Conservation (phyloP, 441 rosid species). For the Cnidoscolus chayamansa region DNA sequence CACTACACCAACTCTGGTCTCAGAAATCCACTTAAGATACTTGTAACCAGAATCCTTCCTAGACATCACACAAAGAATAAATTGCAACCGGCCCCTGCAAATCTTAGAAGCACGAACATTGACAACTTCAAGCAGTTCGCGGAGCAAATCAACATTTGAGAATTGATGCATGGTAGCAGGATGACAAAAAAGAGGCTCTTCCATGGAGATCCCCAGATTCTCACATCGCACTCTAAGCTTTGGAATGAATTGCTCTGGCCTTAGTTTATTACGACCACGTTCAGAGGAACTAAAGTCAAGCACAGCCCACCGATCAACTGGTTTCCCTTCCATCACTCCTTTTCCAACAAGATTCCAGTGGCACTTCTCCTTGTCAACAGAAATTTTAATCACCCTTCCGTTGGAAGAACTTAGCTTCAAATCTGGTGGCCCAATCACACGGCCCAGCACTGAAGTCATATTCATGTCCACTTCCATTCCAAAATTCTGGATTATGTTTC, state of each 20-base stretch:
- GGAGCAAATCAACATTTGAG: slow-evolving; percentile 37
- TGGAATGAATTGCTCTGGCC: slow-evolving; percentile 31
- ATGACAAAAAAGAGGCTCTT: slow-evolving; percentile 35
- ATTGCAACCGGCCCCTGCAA: slow-evolving; percentile 36
- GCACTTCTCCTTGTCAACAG: slow-evolving; percentile 57
- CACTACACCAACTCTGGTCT: slow-evolving; percentile 65
- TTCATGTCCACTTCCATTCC: slow-evolving; percentile 54
- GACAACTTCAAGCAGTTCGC: slow-evolving; percentile 36
- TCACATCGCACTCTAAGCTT: slow-evolving; percentile 44
- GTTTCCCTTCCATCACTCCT: slow-evolving; percentile 63
- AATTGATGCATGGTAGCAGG: slow-evolving; percentile 43
- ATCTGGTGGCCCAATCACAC: slow-evolving; percentile 69
- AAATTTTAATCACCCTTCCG: slow-evolving; percentile 39
- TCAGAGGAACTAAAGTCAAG: slow-evolving; percentile 56
- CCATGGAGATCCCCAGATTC: slow-evolving; percentile 61
- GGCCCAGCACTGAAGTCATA: slow-evolving; percentile 65
- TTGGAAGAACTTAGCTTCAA: slow-evolving; percentile 44
- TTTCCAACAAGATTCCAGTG: slow-evolving; percentile 77
- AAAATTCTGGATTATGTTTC: slow-evolving; percentile 44
- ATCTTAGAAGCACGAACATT: slow-evolving; percentile 27
- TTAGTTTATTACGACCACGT: slow-evolving; percentile 12
- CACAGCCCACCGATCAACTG: slow-evolving; percentile 62
- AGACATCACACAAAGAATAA: slow-evolving; percentile 76
- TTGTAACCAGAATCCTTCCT: slow-evolving; percentile 58
- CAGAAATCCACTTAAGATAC: slow-evolving; percentile 73